Percentiles rank a stretch among this genome's conserved stretches.
phyloP scores from a whole-genome alignment of 1,284 basidiomycete species.

The Stygiomarasmius scandens region DNA sequence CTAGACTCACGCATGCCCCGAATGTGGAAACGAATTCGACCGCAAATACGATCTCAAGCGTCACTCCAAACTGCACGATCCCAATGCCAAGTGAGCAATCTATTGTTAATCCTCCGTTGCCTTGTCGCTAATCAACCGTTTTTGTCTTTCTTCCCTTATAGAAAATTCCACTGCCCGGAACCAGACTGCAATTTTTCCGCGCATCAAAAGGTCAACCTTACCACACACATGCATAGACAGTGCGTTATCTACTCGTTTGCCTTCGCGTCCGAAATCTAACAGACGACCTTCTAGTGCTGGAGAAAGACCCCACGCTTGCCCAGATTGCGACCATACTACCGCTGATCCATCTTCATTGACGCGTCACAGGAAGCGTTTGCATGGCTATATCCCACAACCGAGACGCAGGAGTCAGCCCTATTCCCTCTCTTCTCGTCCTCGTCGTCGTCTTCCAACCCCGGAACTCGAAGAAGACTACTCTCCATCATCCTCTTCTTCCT shows the following conservation, averaged over 20 bases:
- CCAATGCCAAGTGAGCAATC: not conserved
- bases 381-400: constrained; percentile 1
- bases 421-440: too few species aligned
- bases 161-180: not conserved
- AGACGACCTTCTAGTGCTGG: not conserved
- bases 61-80: not conserved
- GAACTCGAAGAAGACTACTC: too few species aligned
- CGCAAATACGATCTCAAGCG: not conserved
- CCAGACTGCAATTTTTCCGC: not conserved
- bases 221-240: not conserved
- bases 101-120: not conserved
- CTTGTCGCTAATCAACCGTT: not conserved
- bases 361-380: constrained; percentile 11
- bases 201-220: not conserved
- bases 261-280: too few species aligned
- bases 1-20: not conserved
- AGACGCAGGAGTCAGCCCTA: too few species aligned
- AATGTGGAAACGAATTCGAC: not conserved
- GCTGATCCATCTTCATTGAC: constrained; percentile 10
- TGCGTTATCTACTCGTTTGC: not conserved
- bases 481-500: too few species aligned
- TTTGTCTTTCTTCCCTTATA: not conserved
- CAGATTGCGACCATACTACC: constrained; percentile 9
- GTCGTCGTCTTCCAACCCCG: too few species aligned
- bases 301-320: not conserved